A percentile compares a stretch with the other conserved stretches of the same genome.
phyloP scores from a whole-genome alignment of 352 stramenopile genomes.

The Globisporangium rhizosaccharum region DNA sequence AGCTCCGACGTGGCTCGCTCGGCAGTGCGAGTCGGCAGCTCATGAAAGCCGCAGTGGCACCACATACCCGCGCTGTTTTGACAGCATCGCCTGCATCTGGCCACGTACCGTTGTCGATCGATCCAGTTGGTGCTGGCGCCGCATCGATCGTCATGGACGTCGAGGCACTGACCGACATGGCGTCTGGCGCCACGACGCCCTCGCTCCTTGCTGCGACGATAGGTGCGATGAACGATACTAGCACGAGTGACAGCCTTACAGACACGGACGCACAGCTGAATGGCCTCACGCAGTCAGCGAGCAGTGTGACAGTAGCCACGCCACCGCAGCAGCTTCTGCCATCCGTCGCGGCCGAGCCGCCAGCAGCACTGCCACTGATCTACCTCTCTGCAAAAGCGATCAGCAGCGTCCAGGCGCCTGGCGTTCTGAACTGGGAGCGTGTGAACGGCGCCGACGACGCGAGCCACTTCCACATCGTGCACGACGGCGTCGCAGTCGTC shows the following conservation, averaged over 20 bases:
- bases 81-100: no score
- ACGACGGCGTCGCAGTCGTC: slow-evolving; percentile 28
- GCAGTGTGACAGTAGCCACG: background rate
- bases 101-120: no score
- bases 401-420: slow-evolving; percentile 23
- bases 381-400: slow-evolving; percentile 20
- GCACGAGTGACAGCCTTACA: no score
- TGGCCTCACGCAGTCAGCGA: no score
- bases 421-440: slow-evolving; percentile 34
- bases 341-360: background rate
- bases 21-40: background rate
- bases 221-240: no score
- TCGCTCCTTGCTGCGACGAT: no score
- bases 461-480: slow-evolving; percentile 12
- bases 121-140: no score
- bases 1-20: slow-evolving; percentile 26
- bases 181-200: no score
- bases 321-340: background rate
- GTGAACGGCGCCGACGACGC: slow-evolving; percentile 21
- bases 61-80: no score
- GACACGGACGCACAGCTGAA: no score
- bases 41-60: background rate
- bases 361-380: slow-evolving; percentile 17
- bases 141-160: no score
- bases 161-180: no score